These are phyloP conservation scores for Mycena indigotica DNA, from an alignment of 768 basidiomycete genomes.

Conservation along the genomic window DNA sequence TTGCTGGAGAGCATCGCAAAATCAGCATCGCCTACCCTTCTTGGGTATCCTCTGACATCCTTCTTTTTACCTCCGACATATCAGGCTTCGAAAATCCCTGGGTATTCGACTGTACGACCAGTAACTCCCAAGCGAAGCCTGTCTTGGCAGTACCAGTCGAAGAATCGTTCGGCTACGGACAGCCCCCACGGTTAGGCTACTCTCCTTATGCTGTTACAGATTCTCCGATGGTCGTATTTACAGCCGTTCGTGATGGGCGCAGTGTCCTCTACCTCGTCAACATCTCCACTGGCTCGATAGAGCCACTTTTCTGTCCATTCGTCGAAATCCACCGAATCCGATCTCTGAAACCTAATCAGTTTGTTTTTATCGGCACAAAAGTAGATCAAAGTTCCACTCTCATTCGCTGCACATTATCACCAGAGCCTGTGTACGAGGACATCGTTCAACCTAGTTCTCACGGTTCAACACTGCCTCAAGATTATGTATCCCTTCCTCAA, in stretches of 20 bases:
- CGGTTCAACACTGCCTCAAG: constrained; percentile 15
- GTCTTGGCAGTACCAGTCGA: constrained; percentile 45
- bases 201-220: constrained; percentile 49
- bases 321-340: constrained; percentile 38
- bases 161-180: constrained; percentile 53
- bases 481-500: constrained; percentile 47
- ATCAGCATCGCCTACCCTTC: constrained; percentile 59
- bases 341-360: constrained; percentile 43
- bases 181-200: constrained; percentile 50
- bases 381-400: constrained; percentile 39
- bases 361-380: constrained; percentile 49
- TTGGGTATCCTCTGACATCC: constrained; percentile 57
- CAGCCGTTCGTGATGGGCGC: constrained; percentile 44
- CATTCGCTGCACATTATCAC: constrained; percentile 37
- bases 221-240: constrained; percentile 37
- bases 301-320: constrained; percentile 24
- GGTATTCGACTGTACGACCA: constrained; percentile 41
- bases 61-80: constrained; percentile 67
- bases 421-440: constrained; percentile 21
- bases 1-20: constrained; percentile 55
- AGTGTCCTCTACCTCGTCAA: constrained; percentile 44
- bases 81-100: constrained; percentile 73
- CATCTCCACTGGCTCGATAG: constrained; percentile 28
- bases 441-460: constrained; percentile 13
- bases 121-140: constrained; percentile 33